phyloP scores from a whole-genome alignment of 2,329 filamentous ascomycete genomes.

The Mycosphaerella sp. region DNA sequence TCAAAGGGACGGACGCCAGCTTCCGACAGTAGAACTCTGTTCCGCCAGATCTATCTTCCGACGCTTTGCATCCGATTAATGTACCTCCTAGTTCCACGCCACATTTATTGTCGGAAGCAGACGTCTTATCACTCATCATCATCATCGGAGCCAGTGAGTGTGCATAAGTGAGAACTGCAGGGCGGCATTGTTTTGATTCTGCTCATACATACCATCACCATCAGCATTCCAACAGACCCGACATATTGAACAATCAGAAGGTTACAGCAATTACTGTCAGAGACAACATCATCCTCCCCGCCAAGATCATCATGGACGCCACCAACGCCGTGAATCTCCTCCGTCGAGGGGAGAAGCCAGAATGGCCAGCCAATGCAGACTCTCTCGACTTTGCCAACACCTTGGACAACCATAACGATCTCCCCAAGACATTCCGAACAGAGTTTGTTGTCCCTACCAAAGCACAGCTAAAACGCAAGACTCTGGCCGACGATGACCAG shows the following conservation, averaged over 20 bases:
- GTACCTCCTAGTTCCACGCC: no score
- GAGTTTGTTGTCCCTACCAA: constrained; percentile 75
- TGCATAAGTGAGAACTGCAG: no score
- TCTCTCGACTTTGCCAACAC: constrained; percentile 25
- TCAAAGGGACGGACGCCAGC: no score
- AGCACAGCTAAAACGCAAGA: constrained; percentile 60
- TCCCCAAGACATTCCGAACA: constrained; percentile 20
- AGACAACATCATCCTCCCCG: neutral
- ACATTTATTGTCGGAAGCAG: no score
- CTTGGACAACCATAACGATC: constrained; percentile 23
- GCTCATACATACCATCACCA: neutral
- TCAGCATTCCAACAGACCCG: neutral
- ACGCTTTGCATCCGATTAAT: neutral
- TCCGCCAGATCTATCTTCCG: neutral
- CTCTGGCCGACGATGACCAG: constrained; percentile 37
- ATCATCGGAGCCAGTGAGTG: no score
- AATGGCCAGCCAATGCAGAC: constrained; percentile 24
- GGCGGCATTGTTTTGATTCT: no score
- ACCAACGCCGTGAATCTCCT: constrained; percentile 23
- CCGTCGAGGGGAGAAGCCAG: constrained; percentile 22
- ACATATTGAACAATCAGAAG: no score
- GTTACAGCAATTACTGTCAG: no score
- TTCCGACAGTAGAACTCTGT: no score
- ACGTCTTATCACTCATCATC: no score
- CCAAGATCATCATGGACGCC: constrained; percentile 23